These are phyloP conservation scores for Mortierella sp. DNA, from an alignment of 371 early-diverging fungal genomes.

Conservation along the genomic window DNA sequence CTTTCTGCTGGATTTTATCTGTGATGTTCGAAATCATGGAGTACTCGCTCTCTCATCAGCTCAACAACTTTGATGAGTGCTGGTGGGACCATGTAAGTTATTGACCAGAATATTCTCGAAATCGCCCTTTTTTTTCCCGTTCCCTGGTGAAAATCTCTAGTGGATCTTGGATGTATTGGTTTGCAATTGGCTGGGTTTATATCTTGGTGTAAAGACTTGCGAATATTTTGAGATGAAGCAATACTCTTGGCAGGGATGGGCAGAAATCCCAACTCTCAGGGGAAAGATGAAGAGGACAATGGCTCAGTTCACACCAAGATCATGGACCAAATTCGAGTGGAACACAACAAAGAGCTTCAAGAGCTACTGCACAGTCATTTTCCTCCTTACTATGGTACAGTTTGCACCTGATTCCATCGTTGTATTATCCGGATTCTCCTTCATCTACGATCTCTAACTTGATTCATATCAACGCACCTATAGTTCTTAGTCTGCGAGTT, in stretches of 20 bases:
- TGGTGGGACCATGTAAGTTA: conserved; percentile 98
- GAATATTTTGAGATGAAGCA: conserved; percentile 95
- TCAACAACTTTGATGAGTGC: conserved; percentile 98
- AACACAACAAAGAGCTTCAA: conserved; percentile 60
- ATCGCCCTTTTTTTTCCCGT: neutral
- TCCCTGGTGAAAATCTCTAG: conserved; percentile 56
- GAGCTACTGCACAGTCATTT: conserved; percentile 56
- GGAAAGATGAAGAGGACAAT: conserved; percentile 92
- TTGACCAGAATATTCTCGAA: neutral
- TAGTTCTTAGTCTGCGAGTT: conserved; percentile 81
- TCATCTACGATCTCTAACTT: neutral
- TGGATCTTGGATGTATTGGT: conserved; percentile 97
- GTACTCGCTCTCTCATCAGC: conserved; percentile 94
- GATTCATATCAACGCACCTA: neutral
- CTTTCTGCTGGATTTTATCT: conserved; percentile 96
- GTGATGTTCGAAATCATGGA: conserved; percentile 95
- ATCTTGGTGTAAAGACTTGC: conserved; percentile 95
- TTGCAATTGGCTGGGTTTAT: conserved; percentile 96
- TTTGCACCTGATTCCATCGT: neutral
- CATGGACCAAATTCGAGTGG: conserved; percentile 96
- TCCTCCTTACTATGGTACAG: conserved; percentile 51
- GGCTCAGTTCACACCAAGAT: conserved; percentile 94
- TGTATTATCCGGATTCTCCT: neutral
- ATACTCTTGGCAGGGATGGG: conserved; percentile 94
- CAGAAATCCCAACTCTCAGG: conserved; percentile 82